Evolutionary conservation across 345 rosid genomes (phyloP), one percentile per base, ranked within the genome.

Genomic region (Cardamine resedifolia): DNA sequence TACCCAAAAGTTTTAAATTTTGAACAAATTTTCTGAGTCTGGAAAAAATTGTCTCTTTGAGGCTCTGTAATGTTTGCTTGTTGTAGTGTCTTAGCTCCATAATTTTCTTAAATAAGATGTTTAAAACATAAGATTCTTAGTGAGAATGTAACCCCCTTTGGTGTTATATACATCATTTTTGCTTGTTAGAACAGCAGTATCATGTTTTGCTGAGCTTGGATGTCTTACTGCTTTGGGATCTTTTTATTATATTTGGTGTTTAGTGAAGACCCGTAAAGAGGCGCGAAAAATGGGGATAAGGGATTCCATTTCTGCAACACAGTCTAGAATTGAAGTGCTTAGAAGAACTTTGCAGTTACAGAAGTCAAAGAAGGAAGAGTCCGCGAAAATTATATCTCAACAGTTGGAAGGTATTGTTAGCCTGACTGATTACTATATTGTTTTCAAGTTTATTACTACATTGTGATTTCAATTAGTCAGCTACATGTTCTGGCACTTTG

Each of bases 221-320:
- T 71, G 34, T 60, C 30, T 49, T 31, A 10, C 3, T 7, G 27
- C 18, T 57, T 59, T 50, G 36, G n/a, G 21, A 30, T 60, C 41
- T 52, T 60, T 50, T 3, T 8, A 44, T 69, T 64, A 12, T 69
- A 31, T 64, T 20, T 50, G 27, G 20, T 79, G 47, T 79, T 57
- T 77, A 91, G 99, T 80, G 78, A 95, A 91, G 81, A 90, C 94
- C 0, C 87, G 85, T 66, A 82, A 77, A 69, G 99, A 91, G 81
- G 96, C 90, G 9, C 83, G 81, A 64, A 89, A 85, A 73, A 81
- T 91, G 87, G 86, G 82, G 4, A 69, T 73, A 38, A 81, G 83
- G 78, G 98, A 90, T 57, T 76, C 88, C 28, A 80, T 95, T 61
- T 83, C 87, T 73, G 87, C 85, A 31, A 52, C 77, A 33, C 87